A percentile compares a stretch with the other conserved stretches of the same genome.
phyloP scores from a whole-genome alignment of 2,329 filamentous ascomycete genomes.

The Paraconiothyrium brasiliense region DNA sequence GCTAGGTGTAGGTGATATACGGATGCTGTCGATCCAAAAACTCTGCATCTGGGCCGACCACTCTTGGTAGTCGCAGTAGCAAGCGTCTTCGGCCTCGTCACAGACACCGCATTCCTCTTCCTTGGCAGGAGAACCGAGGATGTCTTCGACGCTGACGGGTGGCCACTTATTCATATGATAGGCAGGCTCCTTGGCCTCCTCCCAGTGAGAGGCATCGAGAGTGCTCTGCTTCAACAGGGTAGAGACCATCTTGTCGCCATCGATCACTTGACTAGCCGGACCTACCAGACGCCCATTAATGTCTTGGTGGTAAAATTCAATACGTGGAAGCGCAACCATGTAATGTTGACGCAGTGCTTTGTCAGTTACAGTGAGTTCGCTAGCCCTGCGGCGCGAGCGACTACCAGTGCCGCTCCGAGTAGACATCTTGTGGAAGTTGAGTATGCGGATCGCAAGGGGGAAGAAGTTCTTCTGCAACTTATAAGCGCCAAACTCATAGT shows the following conservation, averaged over 20 bases:
- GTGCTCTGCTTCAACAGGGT: not conserved
- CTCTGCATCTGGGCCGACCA: not conserved
- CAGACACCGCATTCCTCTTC: not conserved
- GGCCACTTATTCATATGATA: not conserved
- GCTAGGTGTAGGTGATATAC: not conserved
- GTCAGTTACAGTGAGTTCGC: not conserved
- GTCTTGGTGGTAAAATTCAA: constrained; percentile 4
- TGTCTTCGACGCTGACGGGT: not conserved
- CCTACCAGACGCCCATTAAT: not conserved
- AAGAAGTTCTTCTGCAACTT: too few species aligned
- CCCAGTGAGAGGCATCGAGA: not conserved
- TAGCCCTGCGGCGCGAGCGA: too few species aligned
- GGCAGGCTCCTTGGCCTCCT: not conserved
- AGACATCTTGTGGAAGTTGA: not conserved
- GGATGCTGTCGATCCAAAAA: not conserved
- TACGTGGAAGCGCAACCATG: not conserved
- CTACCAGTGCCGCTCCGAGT: not conserved
- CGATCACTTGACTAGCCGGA: not conserved
- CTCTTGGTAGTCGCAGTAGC: not conserved
- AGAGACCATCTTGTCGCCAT: not conserved
- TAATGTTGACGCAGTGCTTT: not conserved
- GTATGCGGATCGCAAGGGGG: too few species aligned
- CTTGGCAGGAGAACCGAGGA: constrained; percentile 7
- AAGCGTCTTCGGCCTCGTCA: not conserved
- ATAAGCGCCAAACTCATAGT: too few species aligned